Evolutionary conservation across 441 rosid species (phyloP), one percentile per base, ranked within the genome.

Genomic region (Croton laevigatus): DNA sequence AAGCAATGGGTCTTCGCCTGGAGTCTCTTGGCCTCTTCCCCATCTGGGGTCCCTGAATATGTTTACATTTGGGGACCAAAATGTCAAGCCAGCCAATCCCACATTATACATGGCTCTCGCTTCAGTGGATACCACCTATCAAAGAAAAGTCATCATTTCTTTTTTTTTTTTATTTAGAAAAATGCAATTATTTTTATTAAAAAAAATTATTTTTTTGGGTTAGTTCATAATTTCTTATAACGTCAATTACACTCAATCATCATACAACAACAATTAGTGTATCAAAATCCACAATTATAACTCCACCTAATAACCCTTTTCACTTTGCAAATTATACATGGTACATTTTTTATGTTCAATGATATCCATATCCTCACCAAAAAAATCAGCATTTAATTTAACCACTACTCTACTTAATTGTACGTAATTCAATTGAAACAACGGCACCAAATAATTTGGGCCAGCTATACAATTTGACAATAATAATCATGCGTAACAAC

Each of bases 41-140:
- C 98, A 95, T 78, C 99, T 86, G 1, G 99, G 99, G 69, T 95
- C 99, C n/a, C 99, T 78, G 70, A 91, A 88, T 63, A 95, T 93
- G 80, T 95, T 95, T 5, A 93, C 64, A 65, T 95, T 95, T 13
- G 99, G 99, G 2, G 98, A 91, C 99, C 99, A 95, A 70, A 54
- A 91, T 12, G 99, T 91, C 69, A 95, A 75, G 16, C 99, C 99
- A 0, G 98, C 95, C 72, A 88, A 72, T 68, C 99, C 97, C 6
- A 91, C 98, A 62, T 95, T 95, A 84, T 95, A 83, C 97, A 95
- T 95, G 69, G 98, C 99, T 67, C 98, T 88, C 0, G 99, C 98
- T 81, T 95, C 99, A 1, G 92, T 91, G 1, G 98, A 95, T 22
- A 91, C 97, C 66, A 85, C 99, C 97, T 95, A 9, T 59, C 54